These are phyloP conservation scores for Colletotrichum sp. DNA, from an alignment of 2,329 filamentous ascomycete genomes.

Conservation along the genomic window DNA sequence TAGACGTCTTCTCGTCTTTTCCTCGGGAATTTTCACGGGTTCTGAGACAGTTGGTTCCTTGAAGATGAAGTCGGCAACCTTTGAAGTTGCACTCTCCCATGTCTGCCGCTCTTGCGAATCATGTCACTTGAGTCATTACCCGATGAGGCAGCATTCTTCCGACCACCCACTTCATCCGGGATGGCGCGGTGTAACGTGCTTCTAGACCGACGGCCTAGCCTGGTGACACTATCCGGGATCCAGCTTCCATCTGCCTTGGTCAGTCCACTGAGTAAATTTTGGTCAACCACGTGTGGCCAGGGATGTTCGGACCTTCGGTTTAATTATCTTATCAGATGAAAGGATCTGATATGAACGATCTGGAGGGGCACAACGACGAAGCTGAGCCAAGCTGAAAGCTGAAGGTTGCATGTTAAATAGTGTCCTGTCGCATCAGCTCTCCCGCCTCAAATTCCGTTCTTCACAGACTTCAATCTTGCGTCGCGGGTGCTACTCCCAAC, in stretches of 20 bases:
- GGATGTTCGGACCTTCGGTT: not conserved
- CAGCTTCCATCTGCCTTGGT: not conserved
- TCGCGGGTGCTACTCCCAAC: not conserved
- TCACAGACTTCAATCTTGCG: not conserved
- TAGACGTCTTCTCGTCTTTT: not conserved
- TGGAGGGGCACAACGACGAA: not conserved
- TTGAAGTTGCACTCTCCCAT: not conserved
- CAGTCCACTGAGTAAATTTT: not conserved
- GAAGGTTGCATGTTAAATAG: not conserved
- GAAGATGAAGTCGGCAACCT: not conserved
- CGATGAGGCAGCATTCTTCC: not conserved
- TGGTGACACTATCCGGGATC: not conserved
- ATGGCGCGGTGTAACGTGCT: not conserved
- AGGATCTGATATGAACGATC: not conserved
- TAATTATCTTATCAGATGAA: not conserved
- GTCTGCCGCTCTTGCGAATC: not conserved
- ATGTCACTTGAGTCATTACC: not conserved
- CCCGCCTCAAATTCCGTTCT: not conserved
- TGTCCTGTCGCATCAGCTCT: not conserved
- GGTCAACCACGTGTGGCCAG: not conserved
- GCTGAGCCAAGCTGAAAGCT: not conserved
- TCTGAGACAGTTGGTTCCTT: not conserved
- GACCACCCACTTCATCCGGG: not conserved
- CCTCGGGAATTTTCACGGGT: not conserved
- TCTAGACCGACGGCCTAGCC: not conserved